Evolutionary conservation across 768 basidiomycete species (phyloP).

Genomic region (Suillus decipiens): DNA sequence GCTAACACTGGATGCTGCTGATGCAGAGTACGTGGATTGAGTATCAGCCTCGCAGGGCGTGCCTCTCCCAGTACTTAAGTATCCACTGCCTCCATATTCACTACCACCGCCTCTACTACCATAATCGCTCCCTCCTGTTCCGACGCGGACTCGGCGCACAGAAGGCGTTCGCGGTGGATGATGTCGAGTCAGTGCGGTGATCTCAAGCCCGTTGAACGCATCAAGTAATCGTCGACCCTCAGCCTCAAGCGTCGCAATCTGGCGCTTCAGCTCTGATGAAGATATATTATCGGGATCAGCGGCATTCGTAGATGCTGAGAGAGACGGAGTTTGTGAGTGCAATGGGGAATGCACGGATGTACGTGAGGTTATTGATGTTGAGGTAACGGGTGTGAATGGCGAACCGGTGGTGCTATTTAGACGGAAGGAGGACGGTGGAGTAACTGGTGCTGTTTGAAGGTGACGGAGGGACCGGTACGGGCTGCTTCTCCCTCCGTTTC

Average conservation of each 20-base stretch:
- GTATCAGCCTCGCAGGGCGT: slow-evolving; percentile 47
- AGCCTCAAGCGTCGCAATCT: slow-evolving; percentile 69
- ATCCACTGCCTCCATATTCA: slow-evolving; percentile 24
- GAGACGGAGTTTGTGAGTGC: slow-evolving; percentile 36
- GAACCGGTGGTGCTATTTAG: slow-evolving; percentile 36
- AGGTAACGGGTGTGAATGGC: slow-evolving; percentile 35
- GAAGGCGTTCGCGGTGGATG: slow-evolving; percentile 34
- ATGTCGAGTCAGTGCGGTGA: slow-evolving; percentile 57
- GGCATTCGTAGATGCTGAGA: slow-evolving; percentile 36
- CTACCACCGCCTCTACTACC: slow-evolving; percentile 28
- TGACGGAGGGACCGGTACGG: slow-evolving; percentile 48
- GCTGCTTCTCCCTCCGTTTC: slow-evolving; percentile 30
- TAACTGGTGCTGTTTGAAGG: slow-evolving; percentile 21
- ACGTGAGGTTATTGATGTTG: slow-evolving; percentile 32
- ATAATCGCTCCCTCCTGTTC: slow-evolving; percentile 28
- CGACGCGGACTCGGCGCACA: slow-evolving; percentile 21
- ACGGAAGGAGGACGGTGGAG: slow-evolving; percentile 60
- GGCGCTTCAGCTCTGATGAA: slow-evolving; percentile 64
- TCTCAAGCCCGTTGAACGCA: slow-evolving; percentile 78
- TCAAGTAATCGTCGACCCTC: slow-evolving; percentile 73
- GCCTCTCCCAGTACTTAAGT: slow-evolving; percentile 27
- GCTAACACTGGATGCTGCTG: slow-evolving; percentile 50
- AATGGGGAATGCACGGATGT: slow-evolving; percentile 31
- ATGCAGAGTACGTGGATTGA: slow-evolving; percentile 55
- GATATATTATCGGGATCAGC: slow-evolving; percentile 58